Conservation (phyloP, 352 stramenopile genomes). For the Pythium insidiosum region DNA sequence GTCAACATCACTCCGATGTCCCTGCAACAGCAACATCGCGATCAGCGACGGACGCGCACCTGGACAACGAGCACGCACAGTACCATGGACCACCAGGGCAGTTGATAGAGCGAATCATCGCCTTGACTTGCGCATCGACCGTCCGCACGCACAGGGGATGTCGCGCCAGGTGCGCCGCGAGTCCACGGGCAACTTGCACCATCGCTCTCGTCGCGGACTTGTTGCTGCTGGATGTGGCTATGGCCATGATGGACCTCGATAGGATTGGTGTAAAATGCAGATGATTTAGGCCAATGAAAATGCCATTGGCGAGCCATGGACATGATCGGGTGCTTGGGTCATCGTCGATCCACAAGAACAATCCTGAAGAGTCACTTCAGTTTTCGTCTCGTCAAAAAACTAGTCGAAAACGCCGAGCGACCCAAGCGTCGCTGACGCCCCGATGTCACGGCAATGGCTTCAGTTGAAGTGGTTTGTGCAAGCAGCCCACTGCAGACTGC, state of each 20-base stretch:
- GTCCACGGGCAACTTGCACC: slow-evolving; percentile 50
- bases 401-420: slow-evolving; percentile 9
- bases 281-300: too few species aligned
- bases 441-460: slow-evolving; percentile 12
- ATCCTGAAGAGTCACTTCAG: slow-evolving; percentile 16
- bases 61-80: background rate
- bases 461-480: slow-evolving; percentile 13
- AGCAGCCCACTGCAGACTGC: slow-evolving; percentile 2
- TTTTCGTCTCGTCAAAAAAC: slow-evolving; percentile 15
- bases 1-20: slow-evolving; percentile 78
- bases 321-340: too few species aligned
- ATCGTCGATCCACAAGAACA: slow-evolving; percentile 24
- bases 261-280: too few species aligned
- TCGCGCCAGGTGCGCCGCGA: slow-evolving; percentile 28
- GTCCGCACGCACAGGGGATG: slow-evolving; percentile 28
- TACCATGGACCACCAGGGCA: slow-evolving; percentile 57
- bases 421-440: slow-evolving; percentile 7
- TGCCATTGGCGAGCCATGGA: too few species aligned
- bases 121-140: slow-evolving; percentile 52
- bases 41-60: background rate
- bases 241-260: too few species aligned
- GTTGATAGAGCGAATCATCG: slow-evolving; percentile 60
- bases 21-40: slow-evolving; percentile 16
- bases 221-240: too few species aligned
- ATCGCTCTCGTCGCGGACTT: slow-evolving; percentile 13